Evolutionary conservation across 2,329 filamentous ascomycete species (phyloP).

Genomic region (Decorospora gaudefroyi): DNA sequence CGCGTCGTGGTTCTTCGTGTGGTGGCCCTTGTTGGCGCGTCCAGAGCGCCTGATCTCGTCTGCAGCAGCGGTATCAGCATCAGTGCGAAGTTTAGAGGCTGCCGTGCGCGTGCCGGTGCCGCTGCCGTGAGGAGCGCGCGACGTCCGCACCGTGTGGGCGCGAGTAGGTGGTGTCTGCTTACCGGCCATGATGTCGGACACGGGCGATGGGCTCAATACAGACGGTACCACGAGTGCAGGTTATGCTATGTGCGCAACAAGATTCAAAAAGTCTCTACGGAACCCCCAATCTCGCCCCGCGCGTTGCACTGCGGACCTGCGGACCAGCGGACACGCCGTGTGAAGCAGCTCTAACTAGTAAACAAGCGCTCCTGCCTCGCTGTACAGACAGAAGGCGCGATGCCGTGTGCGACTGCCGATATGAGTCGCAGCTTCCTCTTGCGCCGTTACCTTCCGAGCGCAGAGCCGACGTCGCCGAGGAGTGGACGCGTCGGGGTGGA

Average conservation of each 20-base stretch:
- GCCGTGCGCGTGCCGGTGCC: conserved; percentile 16
- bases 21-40: conserved; percentile 94
- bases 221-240: conserved; percentile 37
- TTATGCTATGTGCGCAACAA: conserved; percentile 43
- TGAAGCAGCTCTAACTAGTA: conserved; percentile 35
- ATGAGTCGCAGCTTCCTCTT: conserved; percentile 29
- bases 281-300: conserved; percentile 31
- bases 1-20: conserved; percentile 80
- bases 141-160: conserved; percentile 9
- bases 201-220: conserved; percentile 38
- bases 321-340: conserved; percentile 25
- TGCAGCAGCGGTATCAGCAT: conserved; percentile 47
- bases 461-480: conserved; percentile 22
- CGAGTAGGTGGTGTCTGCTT: conserved; percentile 53
- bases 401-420: conserved; percentile 26
- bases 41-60: conserved; percentile 91
- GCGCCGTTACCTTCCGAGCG: conserved; percentile 23
- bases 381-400: conserved; percentile 24
- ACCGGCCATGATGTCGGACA: conserved; percentile 61
- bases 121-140: conserved; percentile 11
- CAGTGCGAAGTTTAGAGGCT: conserved; percentile 8
- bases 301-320: conserved; percentile 29
- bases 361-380: conserved; percentile 25
- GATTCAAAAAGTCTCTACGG: conserved; percentile 46
- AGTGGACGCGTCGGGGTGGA: conserved; percentile 15